Percentiles rank a stretch among this genome's conserved stretches.
Conservation (phyloP, 2,329 filamentous ascomycete genomes). For the Fusarium sp. region DNA sequence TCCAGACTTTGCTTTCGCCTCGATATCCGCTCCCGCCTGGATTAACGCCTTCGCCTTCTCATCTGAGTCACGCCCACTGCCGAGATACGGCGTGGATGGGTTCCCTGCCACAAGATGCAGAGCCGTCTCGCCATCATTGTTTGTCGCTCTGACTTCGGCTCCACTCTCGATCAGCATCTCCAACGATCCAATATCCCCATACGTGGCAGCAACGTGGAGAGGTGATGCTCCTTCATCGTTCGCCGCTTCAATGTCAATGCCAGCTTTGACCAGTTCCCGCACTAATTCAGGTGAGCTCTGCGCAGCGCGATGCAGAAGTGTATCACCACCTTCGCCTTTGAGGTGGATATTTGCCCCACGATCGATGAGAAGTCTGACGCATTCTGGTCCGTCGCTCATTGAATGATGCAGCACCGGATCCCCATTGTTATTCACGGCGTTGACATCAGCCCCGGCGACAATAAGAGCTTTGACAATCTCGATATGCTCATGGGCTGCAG, state of each 20-base stretch:
- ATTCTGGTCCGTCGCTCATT: neutral
- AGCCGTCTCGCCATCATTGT: neutral
- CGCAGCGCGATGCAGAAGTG: neutral
- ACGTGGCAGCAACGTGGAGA: neutral
- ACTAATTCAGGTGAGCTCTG: neutral
- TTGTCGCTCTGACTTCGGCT: neutral
- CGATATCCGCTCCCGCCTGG: neutral
- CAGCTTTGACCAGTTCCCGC: neutral
- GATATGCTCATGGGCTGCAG: neutral
- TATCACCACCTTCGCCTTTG: neutral
- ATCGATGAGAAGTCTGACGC: fast-evolving
- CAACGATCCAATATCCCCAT: neutral
- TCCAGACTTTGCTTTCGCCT: neutral
- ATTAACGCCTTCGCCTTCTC: neutral
- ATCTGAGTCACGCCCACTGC: neutral
- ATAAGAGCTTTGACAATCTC: neutral
- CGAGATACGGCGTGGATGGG: neutral
- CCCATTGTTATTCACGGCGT: neutral
- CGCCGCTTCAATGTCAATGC: neutral
- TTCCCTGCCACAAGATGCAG: neutral
- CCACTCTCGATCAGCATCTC: neutral
- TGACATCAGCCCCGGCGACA: neutral
- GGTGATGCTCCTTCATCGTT: neutral
- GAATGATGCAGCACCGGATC: neutral
- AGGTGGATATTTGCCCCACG: neutral